Conservation (phyloP, 176 grass and related monocot genomes). For the Carex myosuroides region DNA sequence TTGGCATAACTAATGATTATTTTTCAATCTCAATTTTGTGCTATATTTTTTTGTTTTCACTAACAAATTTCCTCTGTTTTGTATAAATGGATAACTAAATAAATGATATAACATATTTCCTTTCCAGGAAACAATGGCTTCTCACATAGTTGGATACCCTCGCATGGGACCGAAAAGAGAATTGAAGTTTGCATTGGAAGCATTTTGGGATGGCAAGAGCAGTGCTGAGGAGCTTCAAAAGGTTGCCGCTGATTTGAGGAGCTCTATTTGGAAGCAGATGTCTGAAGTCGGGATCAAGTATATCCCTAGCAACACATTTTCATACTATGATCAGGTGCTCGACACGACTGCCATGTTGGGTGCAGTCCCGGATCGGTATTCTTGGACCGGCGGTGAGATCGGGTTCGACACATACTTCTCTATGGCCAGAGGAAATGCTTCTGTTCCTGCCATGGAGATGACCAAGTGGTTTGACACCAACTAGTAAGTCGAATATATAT, state of each 20-base stretch:
- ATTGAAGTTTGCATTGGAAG: constrained; percentile 90
- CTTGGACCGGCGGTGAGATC: constrained; percentile 74
- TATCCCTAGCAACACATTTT: constrained; percentile 94
- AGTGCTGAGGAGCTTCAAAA: constrained; percentile 71
- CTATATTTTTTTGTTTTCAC: background rate
- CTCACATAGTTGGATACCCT: constrained; percentile 96
- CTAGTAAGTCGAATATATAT: constrained; percentile 45
- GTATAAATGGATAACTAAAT: background rate
- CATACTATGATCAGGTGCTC: constrained; percentile 89
- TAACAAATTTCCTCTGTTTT: background rate
- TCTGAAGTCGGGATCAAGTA: constrained; percentile 82
- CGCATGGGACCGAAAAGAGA: constrained; percentile 99
- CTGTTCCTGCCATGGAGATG: constrained; percentile 98
- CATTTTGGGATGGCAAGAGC: constrained; percentile 95
- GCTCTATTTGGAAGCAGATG: constrained; percentile 96
- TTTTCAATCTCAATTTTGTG: background rate
- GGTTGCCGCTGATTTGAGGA: constrained; percentile 68
- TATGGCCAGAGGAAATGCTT: constrained; percentile 90
- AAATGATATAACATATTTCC: background rate
- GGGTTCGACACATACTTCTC: constrained; percentile 78
- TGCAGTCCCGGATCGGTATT: constrained; percentile 72
- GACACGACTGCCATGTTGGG: constrained; percentile 84
- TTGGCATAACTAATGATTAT: background rate
- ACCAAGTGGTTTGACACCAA: constrained; percentile 99
- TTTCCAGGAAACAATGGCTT: constrained; percentile 47